phyloP scores from a whole-genome alignment of 331 rosid genomes.

The Pyrus hybrid region DNA sequence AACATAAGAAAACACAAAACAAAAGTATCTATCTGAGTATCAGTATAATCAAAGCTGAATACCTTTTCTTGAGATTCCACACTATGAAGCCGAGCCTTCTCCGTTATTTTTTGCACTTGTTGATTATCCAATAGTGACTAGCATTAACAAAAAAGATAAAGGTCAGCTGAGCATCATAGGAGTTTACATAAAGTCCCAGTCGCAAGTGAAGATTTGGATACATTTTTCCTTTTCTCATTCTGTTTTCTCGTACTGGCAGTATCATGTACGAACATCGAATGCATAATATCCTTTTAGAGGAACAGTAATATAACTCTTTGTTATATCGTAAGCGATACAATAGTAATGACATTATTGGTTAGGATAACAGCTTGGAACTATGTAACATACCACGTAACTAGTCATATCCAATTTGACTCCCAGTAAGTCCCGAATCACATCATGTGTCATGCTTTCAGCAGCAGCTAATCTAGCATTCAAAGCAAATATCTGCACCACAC shows the following conservation, averaged over 20 bases:
- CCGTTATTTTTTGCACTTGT: constrained; percentile 69
- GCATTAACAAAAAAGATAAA: constrained; percentile 20
- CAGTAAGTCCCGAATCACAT: constrained; percentile 84
- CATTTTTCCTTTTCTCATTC: not conserved
- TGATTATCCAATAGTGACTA: constrained; percentile 73
- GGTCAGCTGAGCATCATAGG: constrained; percentile 16
- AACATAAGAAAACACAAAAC: constrained; percentile 1
- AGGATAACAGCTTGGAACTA: not conserved
- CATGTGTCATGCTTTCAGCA: constrained; percentile 97
- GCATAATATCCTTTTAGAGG: not conserved
- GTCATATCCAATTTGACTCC: constrained; percentile 97
- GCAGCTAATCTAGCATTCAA: constrained; percentile 80
- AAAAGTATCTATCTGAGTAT: not conserved
- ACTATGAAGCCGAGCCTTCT: constrained; percentile 55
- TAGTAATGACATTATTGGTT: not conserved
- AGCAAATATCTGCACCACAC: constrained; percentile 58
- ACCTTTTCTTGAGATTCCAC: constrained; percentile 77
- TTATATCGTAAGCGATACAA: not conserved
- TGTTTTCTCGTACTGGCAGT: too few species aligned
- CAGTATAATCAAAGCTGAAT: constrained; percentile 5
- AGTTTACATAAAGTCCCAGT: not conserved
- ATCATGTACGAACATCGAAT: too few species aligned
- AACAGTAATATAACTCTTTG: not conserved
- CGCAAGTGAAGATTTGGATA: too few species aligned
- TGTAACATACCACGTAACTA: constrained; percentile 56